Percentiles rank a stretch among this genome's conserved stretches.
Conservation (phyloP, 106 monocot species). For the Cymbidium sinense region DNA sequence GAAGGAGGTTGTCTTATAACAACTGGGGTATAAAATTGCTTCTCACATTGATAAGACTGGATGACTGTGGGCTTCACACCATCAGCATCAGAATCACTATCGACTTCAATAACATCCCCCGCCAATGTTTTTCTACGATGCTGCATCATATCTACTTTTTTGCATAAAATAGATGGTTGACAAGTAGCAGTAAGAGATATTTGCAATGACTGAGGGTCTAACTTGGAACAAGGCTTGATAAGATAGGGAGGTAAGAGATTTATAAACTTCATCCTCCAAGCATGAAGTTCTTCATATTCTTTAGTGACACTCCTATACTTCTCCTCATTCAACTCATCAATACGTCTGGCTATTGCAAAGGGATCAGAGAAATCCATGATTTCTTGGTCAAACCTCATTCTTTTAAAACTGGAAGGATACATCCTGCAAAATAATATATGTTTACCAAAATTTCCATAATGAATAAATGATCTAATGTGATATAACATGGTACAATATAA, state of each 20-base stretch:
- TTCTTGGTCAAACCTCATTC: constrained; percentile 1
- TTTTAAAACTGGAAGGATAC: constrained; percentile 6
- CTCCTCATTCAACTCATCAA: constrained; percentile 10
- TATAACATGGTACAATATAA: background rate
- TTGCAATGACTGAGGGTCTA: constrained; percentile 1
- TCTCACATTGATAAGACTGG: constrained; percentile 3
- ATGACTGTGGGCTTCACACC: background rate
- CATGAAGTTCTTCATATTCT: constrained; percentile 10
- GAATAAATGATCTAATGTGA: background rate
- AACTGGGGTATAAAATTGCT: background rate
- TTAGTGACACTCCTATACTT: constrained; percentile 3
- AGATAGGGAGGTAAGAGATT: background rate
- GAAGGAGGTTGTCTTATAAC: constrained; percentile 6
- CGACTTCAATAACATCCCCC: background rate
- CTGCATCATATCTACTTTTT: background rate
- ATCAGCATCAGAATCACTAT: constrained; percentile 12
- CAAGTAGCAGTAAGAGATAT: background rate
- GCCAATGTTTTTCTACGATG: background rate
- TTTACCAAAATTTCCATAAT: background rate
- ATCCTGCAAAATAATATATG: constrained; percentile 4
- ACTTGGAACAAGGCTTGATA: constrained; percentile 5
- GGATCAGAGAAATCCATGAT: constrained; percentile 5
- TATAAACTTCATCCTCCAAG: constrained; percentile 9
- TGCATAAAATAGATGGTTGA: constrained; percentile 1
- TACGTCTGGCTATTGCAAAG: constrained; percentile 5